phyloP scores from a whole-genome alignment of 116 monocot species.

The Zostera marina region DNA sequence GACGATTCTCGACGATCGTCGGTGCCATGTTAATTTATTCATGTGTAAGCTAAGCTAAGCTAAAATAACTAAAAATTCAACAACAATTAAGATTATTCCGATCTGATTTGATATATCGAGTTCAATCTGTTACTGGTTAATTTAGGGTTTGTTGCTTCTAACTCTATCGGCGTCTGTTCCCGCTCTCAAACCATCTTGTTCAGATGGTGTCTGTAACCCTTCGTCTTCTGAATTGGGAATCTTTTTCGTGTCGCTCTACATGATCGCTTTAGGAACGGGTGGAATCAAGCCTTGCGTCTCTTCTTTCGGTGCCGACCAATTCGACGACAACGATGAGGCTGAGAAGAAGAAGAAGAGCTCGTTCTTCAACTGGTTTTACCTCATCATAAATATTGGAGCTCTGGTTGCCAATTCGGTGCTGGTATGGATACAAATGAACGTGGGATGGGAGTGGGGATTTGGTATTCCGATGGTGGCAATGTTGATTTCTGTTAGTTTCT shows the following conservation, averaged over 20 bases:
- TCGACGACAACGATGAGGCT: too few relatives aligned
- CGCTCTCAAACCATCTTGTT: neutral
- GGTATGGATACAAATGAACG: constrained; percentile 22
- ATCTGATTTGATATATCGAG: too few relatives aligned
- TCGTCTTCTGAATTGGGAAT: neutral
- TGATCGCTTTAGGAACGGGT: neutral
- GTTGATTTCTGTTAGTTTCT: constrained; percentile 14
- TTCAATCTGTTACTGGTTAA: too few relatives aligned
- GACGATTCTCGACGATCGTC: neutral
- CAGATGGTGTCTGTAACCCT: neutral
- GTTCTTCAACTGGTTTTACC: too few relatives aligned
- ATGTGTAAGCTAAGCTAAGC: too few relatives aligned
- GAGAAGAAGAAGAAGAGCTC: too few relatives aligned
- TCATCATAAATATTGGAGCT: constrained; percentile 22
- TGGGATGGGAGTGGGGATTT: constrained; percentile 25
- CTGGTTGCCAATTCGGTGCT: constrained; percentile 19
- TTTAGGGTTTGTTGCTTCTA: neutral
- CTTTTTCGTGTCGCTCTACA: neutral
- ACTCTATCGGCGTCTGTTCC: neutral
- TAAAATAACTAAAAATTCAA: neutral
- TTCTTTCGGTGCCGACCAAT: too few relatives aligned
- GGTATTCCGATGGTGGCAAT: constrained; percentile 19
- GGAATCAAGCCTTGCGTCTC: too few relatives aligned
- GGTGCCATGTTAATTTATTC: neutral
- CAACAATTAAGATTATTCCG: too few relatives aligned